Percentiles rank a stretch among this genome's conserved stretches.
Conservation (phyloP, 2,329 filamentous ascomycete genomes). For the Fusarium virguliforme region DNA sequence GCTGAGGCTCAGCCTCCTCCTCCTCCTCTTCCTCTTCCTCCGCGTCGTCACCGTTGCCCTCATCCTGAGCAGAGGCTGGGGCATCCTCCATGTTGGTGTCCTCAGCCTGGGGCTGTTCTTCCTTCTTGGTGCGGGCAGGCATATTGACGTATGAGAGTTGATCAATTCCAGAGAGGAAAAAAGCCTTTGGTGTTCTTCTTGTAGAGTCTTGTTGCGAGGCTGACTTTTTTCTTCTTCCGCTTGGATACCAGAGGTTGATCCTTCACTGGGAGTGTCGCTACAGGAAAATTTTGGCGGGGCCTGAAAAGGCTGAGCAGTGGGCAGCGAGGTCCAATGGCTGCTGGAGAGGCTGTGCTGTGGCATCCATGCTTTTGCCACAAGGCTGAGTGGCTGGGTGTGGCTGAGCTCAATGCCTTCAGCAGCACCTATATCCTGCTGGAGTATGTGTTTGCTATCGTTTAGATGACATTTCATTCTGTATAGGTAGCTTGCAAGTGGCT, state of each 20-base stretch:
- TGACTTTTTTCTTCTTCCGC: constrained; percentile 10
- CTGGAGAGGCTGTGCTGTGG: background rate
- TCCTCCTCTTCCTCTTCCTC: constrained; percentile 63
- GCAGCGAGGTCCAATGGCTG: constrained; percentile 3
- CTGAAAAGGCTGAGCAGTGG: constrained; percentile 24
- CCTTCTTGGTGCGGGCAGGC: constrained; percentile 60
- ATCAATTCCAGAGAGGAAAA: background rate
- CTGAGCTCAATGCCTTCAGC: too few species aligned
- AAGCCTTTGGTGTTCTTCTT: background rate
- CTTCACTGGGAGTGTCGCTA: constrained; percentile 23
- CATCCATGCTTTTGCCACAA: background rate
- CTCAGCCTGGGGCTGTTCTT: constrained; percentile 51
- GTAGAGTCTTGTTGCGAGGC: constrained; percentile 12
- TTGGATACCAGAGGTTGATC: constrained; percentile 24
- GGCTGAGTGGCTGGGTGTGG: constrained; percentile 2
- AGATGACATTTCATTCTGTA: background rate
- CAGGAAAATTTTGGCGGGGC: constrained; percentile 45
- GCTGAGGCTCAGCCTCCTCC: constrained; percentile 67
- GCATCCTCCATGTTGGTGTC: constrained; percentile 65
- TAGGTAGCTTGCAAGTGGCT: too few species aligned
- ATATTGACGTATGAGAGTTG: constrained; percentile 49
- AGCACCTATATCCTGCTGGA: background rate
- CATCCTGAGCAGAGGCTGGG: constrained; percentile 58
- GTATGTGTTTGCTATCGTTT: background rate
- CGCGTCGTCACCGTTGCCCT: constrained; percentile 56